Percentiles rank a stretch among this genome's conserved stretches.
Conservation (phyloP, 2,329 filamentous ascomycete species). For the Arthrinium puccinioides region DNA sequence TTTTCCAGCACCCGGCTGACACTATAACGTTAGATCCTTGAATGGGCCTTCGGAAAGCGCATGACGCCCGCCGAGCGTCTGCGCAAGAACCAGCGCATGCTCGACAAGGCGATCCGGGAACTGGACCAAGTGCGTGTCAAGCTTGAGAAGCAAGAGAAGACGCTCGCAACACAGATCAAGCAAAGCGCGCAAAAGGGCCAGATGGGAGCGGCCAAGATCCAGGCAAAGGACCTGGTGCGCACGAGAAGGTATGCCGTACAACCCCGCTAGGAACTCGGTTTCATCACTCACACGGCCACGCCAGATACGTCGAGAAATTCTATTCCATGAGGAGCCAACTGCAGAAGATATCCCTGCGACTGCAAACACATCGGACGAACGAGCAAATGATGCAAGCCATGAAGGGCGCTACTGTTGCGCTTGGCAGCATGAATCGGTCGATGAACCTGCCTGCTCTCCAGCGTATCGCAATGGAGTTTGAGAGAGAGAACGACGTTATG, state of each 20-base stretch:
- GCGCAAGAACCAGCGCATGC: constrained; percentile 88
- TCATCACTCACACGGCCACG: constrained; percentile 20
- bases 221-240: constrained; percentile 92
- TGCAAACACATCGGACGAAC: constrained; percentile 97
- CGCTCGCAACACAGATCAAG: constrained; percentile 91
- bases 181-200: constrained; percentile 97
- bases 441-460: constrained; percentile 97
- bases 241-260: constrained; percentile 54
- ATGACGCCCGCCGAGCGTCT: constrained; percentile 92
- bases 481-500: constrained; percentile 98
- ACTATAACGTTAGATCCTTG: constrained; percentile 64
- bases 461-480: constrained; percentile 97
- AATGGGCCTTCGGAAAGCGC: constrained; percentile 99
- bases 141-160: constrained; percentile 98
- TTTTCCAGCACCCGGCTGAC: background rate
- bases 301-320: constrained; percentile 89
- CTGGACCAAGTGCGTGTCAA: constrained; percentile 92
- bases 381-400: constrained; percentile 99
- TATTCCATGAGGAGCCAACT: constrained; percentile 96
- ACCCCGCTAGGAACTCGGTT: background rate
- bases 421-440: constrained; percentile 94
- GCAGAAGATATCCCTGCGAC: constrained; percentile 88
- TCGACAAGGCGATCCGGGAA: constrained; percentile 96
- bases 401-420: constrained; percentile 90
- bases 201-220: constrained; percentile 97